Percentiles rank a stretch among this genome's conserved stretches.
These are phyloP conservation scores for Prunus mume DNA, from an alignment of 306 rosid genomes.

Conservation along the genomic window DNA sequence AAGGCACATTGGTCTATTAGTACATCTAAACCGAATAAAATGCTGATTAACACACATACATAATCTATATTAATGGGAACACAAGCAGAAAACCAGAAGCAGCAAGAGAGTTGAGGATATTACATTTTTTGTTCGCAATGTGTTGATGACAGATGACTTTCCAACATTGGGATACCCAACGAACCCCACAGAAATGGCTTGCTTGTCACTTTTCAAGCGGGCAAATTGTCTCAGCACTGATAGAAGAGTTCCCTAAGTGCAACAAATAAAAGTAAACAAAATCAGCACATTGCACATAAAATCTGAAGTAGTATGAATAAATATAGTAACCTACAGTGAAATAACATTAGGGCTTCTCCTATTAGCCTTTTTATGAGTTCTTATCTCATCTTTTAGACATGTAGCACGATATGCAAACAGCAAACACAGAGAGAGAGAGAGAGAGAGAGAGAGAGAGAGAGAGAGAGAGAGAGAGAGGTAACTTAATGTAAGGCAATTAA, in stretches of 20 bases:
- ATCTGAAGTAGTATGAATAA: not conserved
- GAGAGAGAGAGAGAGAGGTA: not conserved
- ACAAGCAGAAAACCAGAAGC: conserved; percentile 12
- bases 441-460: not conserved
- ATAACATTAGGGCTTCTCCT: not conserved
- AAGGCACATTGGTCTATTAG: not conserved
- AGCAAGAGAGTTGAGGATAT: conserved; percentile 19
- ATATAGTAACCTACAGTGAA: not conserved
- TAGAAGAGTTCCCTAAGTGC: conserved; percentile 76
- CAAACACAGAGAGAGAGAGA: not conserved
- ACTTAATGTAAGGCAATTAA: not conserved
- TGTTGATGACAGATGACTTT: conserved; percentile 90
- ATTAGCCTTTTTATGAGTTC: not conserved
- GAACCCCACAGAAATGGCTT: conserved; percentile 96
- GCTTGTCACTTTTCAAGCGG: conserved; percentile 86
- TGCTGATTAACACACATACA: not conserved
- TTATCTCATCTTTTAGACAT: not conserved
- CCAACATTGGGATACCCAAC: conserved; percentile 98
- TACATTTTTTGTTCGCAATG: conserved; percentile 85
- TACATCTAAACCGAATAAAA: no score
- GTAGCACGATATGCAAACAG: not conserved
- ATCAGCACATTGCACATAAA: not conserved
- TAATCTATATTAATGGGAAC: not conserved
- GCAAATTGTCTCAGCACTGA: conserved; percentile 92
- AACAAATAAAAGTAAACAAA: conserved; percentile 8